Evolutionary conservation across 495 filamentous ascomycete species (phyloP).

Genomic region (Lindgomyces ingoldianus): DNA sequence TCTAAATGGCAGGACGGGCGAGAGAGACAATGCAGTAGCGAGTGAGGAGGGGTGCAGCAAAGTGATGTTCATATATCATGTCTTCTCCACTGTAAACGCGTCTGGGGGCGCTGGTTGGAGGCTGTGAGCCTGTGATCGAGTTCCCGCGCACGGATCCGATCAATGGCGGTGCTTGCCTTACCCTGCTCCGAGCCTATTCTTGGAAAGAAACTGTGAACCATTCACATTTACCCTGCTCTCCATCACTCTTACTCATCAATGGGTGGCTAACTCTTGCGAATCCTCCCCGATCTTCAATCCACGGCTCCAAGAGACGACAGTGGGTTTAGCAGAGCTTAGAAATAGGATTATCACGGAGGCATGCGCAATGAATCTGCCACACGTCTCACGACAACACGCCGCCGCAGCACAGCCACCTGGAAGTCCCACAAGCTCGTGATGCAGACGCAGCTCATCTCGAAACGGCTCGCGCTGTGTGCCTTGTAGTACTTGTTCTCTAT

Average conservation of each 20-base stretch:
- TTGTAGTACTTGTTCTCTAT: background rate
- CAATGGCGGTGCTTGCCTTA: background rate
- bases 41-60: background rate
- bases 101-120: background rate
- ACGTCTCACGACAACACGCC: background rate
- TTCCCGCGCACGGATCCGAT: background rate
- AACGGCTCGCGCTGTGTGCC: background rate
- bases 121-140: background rate
- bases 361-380: background rate
- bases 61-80: background rate
- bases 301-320: background rate
- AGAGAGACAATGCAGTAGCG: background rate
- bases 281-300: background rate
- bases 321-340: background rate
- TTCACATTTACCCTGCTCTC: background rate
- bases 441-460: background rate
- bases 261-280: background rate
- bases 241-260: background rate
- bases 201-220: background rate
- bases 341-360: background rate
- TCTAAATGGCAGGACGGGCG: background rate
- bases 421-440: background rate
- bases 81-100: background rate
- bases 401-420: constrained; percentile 5
- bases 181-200: background rate